Base-by-base conservation (phyloP, 225 moss, liverwort and hornwort genomes). In the Lunularia cruciata region DNA sequence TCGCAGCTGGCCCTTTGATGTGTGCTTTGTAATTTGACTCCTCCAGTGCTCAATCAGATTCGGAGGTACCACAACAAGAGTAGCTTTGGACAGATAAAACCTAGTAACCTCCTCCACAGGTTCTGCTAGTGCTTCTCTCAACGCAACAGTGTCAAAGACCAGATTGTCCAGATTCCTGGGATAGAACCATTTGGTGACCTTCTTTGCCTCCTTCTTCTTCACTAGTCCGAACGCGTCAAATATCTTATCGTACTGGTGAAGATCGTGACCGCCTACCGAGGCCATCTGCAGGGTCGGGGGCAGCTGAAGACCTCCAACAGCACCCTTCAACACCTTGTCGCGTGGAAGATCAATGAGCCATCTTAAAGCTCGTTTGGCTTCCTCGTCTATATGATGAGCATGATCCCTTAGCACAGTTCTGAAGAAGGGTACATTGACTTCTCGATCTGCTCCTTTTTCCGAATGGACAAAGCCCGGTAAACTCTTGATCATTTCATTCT, bases 21-120 rank as follows among this genome's bases (percentile, higher is more conserved):
- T 96, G 71, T 96, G 96, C 57, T 89, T 90, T 19, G 63, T 63
- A 67, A 96, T 92, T 59, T 96, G 96, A 19, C 77, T 79, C 73
- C 79, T 82, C 96, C 96, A 96, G 73, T 96, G 96, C 68, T 92
- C 90, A 67, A 96, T 88, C 82, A 96, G 72, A 67, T 88, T 92
- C 56, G 86, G 90, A 34, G 96, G 90, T 51, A 96, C 96, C 60
- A 96, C 96, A 69, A 96, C 80, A 68, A 96, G 76, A 23, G 96
- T 96, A 69, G 96, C 96, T 77, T 85, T 87, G 18, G 96, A 96
- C 45, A 96, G 78, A 70, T 92, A 96, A 48, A 92, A 78, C 19
- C 96, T 86, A 71, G 85, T 90, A 3, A 86, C 87, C 71, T 89
- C 92, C 74, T 96, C 92, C 27, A 87, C 87, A 38, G 90, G 96